Base-by-base conservation (phyloP, 1,284 basidiomycete genomes). In the Somion occarium region DNA sequence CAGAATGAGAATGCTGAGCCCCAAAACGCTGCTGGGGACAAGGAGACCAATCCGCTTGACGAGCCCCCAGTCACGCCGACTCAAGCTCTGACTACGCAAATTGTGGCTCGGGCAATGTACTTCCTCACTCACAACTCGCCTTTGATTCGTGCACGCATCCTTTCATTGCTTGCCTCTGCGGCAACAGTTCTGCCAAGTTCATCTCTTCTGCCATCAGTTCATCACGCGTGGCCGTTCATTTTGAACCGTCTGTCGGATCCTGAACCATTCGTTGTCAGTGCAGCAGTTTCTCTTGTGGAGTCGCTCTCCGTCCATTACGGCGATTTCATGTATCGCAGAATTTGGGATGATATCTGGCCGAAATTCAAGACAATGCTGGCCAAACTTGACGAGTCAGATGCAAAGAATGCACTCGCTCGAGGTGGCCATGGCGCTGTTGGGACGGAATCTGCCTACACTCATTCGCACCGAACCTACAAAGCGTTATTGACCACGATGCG, bases 321-420 rank as follows among this genome's bases (percentile, higher is more conserved):
- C 13, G 80, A 80, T 48, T 95, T 91, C 69, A 92, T 97, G 88
- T 79, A 78, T 44, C 73, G 82, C 25, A 75, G 88, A 46, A 78
- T 97, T 18, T 86, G 92, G 78, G 90, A 95, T 56, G 90, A 96
- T 57, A 79, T 92, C 15, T 96, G 93, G 93, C 94, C 94, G 1
- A 79, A 78, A 24, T 89, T 95, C 61, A 72, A 71, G 38, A 62
- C 58, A 3, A 73, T 94, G 51, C 68, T 95, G 38, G 65, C 64
- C 2, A 73, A 72, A 23, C 76, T 93, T 22, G 78, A 83, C 43
- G 66, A 64, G 18, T 78, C 74, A 12, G 91, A 94, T 60, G 62
- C 71, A 24, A 66, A 70, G 19, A 88, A 69, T 52, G 89, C 91
- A 0, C 71, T 94, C 18, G 71, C 82, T 3, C 73, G 82, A 41